A percentile compares a stretch with the other conserved stretches of the same genome.
Conservation (phyloP, 768 basidiomycete genomes). For the Hemileccinum impolitum region DNA sequence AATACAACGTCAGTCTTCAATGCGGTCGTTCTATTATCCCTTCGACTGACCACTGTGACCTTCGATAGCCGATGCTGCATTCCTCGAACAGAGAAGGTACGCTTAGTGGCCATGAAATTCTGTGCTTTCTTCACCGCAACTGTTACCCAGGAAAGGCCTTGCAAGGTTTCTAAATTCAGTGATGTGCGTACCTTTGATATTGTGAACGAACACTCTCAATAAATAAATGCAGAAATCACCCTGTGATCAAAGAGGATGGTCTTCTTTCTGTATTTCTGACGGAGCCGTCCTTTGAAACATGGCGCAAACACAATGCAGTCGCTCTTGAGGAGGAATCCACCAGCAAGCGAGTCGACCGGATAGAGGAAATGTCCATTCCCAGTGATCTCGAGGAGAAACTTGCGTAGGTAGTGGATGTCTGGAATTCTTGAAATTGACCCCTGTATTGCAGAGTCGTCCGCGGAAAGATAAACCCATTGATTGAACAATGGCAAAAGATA, state of each 20-base stretch:
- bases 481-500: constrained; percentile 92
- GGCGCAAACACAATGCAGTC: constrained; percentile 76
- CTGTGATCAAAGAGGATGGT: constrained; percentile 85
- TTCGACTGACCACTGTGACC: constrained; percentile 5
- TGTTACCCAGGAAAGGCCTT: constrained; percentile 63
- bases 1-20: constrained; percentile 66
- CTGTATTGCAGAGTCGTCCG: constrained; percentile 62
- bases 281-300: constrained; percentile 80
- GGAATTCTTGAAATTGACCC: constrained; percentile 1
- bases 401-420: constrained; percentile 41
- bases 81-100: constrained; percentile 86
- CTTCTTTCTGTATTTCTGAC: constrained; percentile 77
- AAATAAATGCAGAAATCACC: constrained; percentile 71
- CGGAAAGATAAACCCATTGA: constrained; percentile 66
- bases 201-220: background rate
- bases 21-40: background rate
- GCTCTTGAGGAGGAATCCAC: constrained; percentile 86
- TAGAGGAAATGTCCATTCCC: constrained; percentile 91
- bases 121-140: background rate
- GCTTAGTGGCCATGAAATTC: constrained; percentile 7
- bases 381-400: constrained; percentile 91
- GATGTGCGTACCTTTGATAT: constrained; percentile 45
- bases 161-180: constrained; percentile 76
- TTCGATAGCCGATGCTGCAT: constrained; percentile 73
- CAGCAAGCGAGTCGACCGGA: constrained; percentile 71